These are phyloP conservation scores for Plantago ovata DNA, from an alignment of 257 asterid genomes.

Conservation along the genomic window DNA sequence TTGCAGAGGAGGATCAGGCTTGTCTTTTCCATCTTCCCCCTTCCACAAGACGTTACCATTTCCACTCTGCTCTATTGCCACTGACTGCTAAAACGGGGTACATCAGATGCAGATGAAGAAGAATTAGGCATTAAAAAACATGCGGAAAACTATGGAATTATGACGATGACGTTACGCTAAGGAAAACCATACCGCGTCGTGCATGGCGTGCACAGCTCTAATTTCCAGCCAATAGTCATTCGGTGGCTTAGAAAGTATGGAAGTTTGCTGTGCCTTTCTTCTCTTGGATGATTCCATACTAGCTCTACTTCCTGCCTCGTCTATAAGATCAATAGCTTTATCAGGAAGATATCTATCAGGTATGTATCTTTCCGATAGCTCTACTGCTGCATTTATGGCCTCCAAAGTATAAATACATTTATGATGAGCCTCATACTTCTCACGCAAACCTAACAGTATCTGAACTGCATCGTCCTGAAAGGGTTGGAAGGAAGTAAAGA, in stretches of 20 bases:
- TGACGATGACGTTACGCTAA: background rate
- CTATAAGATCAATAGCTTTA: constrained; percentile 95
- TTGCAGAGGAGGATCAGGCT: constrained; percentile 30
- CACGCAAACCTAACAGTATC: constrained; percentile 84
- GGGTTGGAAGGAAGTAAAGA: constrained; percentile 16
- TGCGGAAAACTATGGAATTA: constrained; percentile 1
- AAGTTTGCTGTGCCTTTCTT: constrained; percentile 66
- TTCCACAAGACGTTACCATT: constrained; percentile 31
- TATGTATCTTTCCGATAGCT: constrained; percentile 79
- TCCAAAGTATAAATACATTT: constrained; percentile 78
- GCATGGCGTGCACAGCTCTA: constrained; percentile 74
- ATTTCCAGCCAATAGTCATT: constrained; percentile 90
- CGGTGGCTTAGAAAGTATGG: constrained; percentile 64
- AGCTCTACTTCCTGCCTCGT: constrained; percentile 99
- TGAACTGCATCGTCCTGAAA: constrained; percentile 76
- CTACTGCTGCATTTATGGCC: constrained; percentile 92
- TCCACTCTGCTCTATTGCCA: constrained; percentile 41
- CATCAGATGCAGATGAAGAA: constrained; percentile 21
- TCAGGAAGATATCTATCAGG: constrained; percentile 96
- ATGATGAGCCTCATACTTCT: constrained; percentile 81
- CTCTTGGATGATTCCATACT: constrained; percentile 72
- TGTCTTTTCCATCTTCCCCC: constrained; percentile 34
- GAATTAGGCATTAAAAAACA: constrained; percentile 4
- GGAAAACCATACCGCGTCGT: constrained; percentile 49
- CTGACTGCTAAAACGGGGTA: constrained; percentile 38